Base-by-base conservation (phyloP, 148 eudicot genomes). In the Cornus kousa region DNA sequence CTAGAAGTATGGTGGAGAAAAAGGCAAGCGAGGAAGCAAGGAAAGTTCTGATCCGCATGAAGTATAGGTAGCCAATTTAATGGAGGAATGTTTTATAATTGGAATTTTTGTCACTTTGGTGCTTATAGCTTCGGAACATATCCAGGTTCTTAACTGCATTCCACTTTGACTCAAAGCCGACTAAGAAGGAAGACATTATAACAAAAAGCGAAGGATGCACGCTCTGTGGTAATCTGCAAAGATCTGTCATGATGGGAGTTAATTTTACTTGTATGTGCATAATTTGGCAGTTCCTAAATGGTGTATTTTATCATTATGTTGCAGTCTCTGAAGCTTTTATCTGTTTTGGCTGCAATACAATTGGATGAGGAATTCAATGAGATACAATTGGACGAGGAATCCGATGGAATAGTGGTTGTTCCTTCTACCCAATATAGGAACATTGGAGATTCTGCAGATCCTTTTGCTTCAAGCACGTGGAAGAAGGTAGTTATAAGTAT, bases 111-210 rank as follows among this genome's bases (percentile, higher is more conserved):
- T n/a, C 71, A 33, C 69, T 17, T 60, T 35, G 66, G 40, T 75
- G 65, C 79, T 77, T 48, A 70, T 39, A 13, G 16, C 48, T 46
- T 40, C 71, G 62, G 62, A 55, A 24, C 70, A 60, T 39, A 23
- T 74, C 57, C 75, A 88, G 91, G 79, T 88, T 88, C 70, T 70
- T 72, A 5, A 79, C 80, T 24, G 72, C 83, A 71, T 88, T 88
- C 68, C 82, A 78, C 81, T 85, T 68, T 19, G 88, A 88, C 53
- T 84, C 86, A 79, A 74, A 83, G 83, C 91, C 91, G 91, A 88
- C 88, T 8, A 88, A 85, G 59, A 87, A 79, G 67, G 91, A 88
- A 83, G 88, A 87, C 71, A 85, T 88, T 68, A 81, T 62, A 79
- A 66, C 81, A 62, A 87, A 85, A n/a, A 85, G n/a, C 91, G 19